Evolutionary conservation across 1,284 basidiomycete genomes (phyloP).

Genomic region (Caloboletus firmus): DNA sequence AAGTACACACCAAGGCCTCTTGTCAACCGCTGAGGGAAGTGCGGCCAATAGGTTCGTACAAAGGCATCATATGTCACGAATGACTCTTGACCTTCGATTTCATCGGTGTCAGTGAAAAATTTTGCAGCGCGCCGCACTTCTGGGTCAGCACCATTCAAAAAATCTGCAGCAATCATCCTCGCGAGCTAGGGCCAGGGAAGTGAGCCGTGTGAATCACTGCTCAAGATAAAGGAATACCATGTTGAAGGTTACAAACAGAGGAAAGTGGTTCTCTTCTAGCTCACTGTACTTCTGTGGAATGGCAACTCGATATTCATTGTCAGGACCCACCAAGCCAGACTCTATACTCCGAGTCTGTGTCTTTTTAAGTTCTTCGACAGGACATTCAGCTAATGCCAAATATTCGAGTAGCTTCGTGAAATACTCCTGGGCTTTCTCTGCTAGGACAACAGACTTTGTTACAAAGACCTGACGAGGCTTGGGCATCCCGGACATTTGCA

Average conservation of each 20-base stretch:
- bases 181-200: constrained; percentile 5
- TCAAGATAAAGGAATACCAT: constrained; percentile 41
- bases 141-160: constrained; percentile 13
- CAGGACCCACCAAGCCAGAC: constrained; percentile 44
- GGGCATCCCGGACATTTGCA: constrained; percentile 27
- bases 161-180: constrained; percentile 24
- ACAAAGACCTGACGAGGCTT: constrained; percentile 70
- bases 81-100: constrained; percentile 19
- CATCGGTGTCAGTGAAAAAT: constrained; percentile 18
- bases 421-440: constrained; percentile 65
- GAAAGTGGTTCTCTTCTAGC: constrained; percentile 63
- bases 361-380: constrained; percentile 40
- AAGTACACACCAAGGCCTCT: constrained; percentile 53
- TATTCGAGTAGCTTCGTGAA: constrained; percentile 55
- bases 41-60: constrained; percentile 58
- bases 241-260: constrained; percentile 68
- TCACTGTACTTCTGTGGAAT: constrained; percentile 60
- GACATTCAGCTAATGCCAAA: constrained; percentile 41
- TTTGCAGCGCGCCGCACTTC: constrained; percentile 7
- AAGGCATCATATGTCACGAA: constrained; percentile 55
- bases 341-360: constrained; percentile 29
- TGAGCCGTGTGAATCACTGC: not conserved
- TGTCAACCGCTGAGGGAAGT: constrained; percentile 54
- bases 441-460: constrained; percentile 66
- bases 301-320: constrained; percentile 48